Conservation (phyloP, 768 basidiomycete genomes). For the Boletellus ananas region DNA sequence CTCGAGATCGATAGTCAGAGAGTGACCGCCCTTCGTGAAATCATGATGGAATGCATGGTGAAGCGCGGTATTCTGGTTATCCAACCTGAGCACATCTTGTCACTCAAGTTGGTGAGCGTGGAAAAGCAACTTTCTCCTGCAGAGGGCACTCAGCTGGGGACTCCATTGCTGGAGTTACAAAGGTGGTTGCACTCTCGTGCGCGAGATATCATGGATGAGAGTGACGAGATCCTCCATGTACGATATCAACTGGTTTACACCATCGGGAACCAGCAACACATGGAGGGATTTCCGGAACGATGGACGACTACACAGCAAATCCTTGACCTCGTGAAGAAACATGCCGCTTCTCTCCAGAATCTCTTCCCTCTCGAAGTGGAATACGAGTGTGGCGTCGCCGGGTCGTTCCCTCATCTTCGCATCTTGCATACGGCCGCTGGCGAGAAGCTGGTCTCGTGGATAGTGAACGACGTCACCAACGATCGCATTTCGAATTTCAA, state of each 20-base stretch:
- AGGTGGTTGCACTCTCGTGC: constrained; percentile 16
- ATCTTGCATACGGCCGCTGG: constrained; percentile 8
- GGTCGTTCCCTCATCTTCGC: constrained; percentile 8
- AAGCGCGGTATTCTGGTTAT: constrained; percentile 40
- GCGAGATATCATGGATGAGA: constrained; percentile 20
- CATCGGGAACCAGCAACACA: constrained; percentile 32
- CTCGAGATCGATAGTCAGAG: constrained; percentile 21
- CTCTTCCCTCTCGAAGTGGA: constrained; percentile 7
- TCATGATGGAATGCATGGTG: constrained; percentile 28
- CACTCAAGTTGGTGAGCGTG: constrained; percentile 40
- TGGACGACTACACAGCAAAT: constrained; percentile 42
- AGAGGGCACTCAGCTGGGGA: constrained; percentile 15
- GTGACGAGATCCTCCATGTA: constrained; percentile 39
- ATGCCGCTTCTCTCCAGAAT: background rate
- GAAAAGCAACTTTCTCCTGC: constrained; percentile 3
- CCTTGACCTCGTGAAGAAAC: constrained; percentile 26
- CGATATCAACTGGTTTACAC: constrained; percentile 49
- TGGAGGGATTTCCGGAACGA: constrained; percentile 40
- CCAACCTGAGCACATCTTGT: constrained; percentile 51
- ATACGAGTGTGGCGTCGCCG: background rate
- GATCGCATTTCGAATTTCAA: constrained; percentile 7
- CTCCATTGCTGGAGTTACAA: constrained; percentile 16
- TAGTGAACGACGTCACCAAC: constrained; percentile 4
- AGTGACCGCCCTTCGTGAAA: constrained; percentile 4
- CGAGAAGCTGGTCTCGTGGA: background rate